phyloP scores from a whole-genome alignment of 345 rosid genomes.

The sweet orange (Citrus sinensis) region DNA sequence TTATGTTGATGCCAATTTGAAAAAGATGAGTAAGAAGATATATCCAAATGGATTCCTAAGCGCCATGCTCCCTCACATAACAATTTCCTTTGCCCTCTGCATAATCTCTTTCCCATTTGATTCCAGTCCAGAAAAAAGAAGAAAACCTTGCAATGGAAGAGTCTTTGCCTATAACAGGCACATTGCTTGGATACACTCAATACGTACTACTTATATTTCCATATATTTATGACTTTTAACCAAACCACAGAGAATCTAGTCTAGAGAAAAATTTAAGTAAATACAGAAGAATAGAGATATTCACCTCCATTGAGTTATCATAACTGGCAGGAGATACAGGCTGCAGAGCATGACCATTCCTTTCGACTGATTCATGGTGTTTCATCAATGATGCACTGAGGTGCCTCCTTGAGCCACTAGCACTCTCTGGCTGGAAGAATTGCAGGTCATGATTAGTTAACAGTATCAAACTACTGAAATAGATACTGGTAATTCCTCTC shows the following conservation, averaged over 20 bases:
- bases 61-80: not conserved
- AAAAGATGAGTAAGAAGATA: not conserved
- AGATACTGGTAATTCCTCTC: not conserved
- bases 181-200: not conserved
- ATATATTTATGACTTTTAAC: not conserved
- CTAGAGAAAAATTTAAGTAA: not conserved
- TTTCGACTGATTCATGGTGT: constrained; percentile 22
- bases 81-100: not conserved
- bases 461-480: not conserved
- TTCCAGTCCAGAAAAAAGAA: not conserved
- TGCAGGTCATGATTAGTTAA: constrained; percentile 20
- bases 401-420: constrained; percentile 40
- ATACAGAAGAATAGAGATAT: not conserved
- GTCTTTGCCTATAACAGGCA: not conserved
- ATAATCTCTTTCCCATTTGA: not conserved
- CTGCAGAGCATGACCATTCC: constrained; percentile 25
- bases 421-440: constrained; percentile 48
- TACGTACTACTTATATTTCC: not conserved
- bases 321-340: constrained; percentile 54
- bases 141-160: not conserved
- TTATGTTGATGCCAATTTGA: not conserved
- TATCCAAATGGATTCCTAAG: not conserved
- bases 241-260: not conserved
- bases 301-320: constrained; percentile 63
- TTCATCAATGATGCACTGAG: constrained; percentile 22